These are phyloP conservation scores for Pezicula neosporulosa DNA, from an alignment of 2,329 filamentous ascomycete genomes.

Conservation along the genomic window DNA sequence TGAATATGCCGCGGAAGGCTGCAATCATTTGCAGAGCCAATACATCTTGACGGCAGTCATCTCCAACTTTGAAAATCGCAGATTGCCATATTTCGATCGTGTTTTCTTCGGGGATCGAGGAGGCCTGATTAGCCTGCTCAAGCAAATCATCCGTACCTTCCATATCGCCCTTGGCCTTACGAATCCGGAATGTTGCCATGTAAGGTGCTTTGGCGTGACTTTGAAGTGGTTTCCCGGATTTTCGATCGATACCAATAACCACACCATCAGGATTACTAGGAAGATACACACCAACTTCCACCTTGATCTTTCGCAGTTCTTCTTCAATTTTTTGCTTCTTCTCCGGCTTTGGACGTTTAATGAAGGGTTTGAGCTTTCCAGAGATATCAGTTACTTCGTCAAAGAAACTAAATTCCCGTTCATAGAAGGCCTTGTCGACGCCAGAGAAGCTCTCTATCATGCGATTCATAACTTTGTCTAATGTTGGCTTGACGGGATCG, in stretches of 20 bases:
- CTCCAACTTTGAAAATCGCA: slow-evolving; percentile 98
- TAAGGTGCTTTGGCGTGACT: slow-evolving; percentile 98
- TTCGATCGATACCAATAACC: slow-evolving; percentile 95
- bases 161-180: slow-evolving; percentile 63
- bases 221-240: slow-evolving; percentile 95
- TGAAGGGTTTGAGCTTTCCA: slow-evolving; percentile 89
- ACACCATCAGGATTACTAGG: slow-evolving; percentile 96
- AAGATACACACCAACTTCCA: slow-evolving; percentile 95
- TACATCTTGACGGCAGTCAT: slow-evolving; percentile 97
- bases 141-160: slow-evolving; percentile 51
- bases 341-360: slow-evolving; percentile 88
- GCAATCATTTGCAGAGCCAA: slow-evolving; percentile 97
- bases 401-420: slow-evolving; percentile 97
- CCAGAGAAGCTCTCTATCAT: slow-evolving; percentile 79
- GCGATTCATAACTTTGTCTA: slow-evolving; percentile 84
- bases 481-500: slow-evolving; percentile 86
- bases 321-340: slow-evolving; percentile 99
- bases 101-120: slow-evolving; percentile 37
- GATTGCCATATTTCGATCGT: slow-evolving; percentile 97
- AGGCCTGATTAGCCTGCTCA: slow-evolving; percentile 41
- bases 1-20: slow-evolving; percentile 95
- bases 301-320: slow-evolving; percentile 93
- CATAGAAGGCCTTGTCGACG: slow-evolving; percentile 81
- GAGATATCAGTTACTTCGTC: slow-evolving; percentile 94
- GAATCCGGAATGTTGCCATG: slow-evolving; percentile 98